phyloP scores from a whole-genome alignment of 768 basidiomycete genomes.

The Rhodotorula kratochvilovae region DNA sequence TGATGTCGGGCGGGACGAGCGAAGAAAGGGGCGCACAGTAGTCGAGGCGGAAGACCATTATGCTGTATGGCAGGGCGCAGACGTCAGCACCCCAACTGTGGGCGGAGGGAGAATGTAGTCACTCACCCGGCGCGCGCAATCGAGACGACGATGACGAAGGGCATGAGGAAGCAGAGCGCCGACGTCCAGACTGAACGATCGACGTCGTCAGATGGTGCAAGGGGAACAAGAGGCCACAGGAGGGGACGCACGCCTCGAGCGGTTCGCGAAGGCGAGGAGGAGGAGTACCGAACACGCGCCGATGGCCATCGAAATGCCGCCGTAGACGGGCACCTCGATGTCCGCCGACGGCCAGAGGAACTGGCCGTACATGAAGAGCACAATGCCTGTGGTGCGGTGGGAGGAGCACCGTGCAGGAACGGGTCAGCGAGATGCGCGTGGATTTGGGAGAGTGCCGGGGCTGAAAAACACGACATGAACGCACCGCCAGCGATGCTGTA shows the following conservation, averaged over 20 bases:
- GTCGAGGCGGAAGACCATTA: constrained; percentile 32
- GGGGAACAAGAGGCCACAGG: constrained; percentile 4
- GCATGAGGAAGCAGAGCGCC: constrained; percentile 12
- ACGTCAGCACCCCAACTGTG: not conserved
- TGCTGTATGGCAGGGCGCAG: not conserved
- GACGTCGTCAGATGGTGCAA: not conserved
- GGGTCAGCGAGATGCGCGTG: too few species aligned
- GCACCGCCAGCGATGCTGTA: constrained; percentile 29
- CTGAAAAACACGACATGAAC: too few species aligned
- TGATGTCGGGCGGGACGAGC: too few species aligned
- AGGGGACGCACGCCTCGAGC: constrained; percentile 28
- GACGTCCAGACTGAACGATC: not conserved
- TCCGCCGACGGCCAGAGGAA: constrained; percentile 19
- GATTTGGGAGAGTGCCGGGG: too few species aligned
- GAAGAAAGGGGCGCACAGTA: constrained; percentile 10
- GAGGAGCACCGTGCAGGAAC: too few species aligned
- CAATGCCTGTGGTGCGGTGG: not conserved
- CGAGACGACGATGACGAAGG: constrained; percentile 13
- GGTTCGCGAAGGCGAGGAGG: constrained; percentile 28
- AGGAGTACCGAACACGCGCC: constrained; percentile 6
- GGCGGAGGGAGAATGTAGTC: not conserved
- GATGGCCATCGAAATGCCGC: constrained; percentile 29
- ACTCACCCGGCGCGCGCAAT: constrained; percentile 24
- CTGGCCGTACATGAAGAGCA: constrained; percentile 31
- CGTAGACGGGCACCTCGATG: constrained; percentile 20